phyloP scores from a whole-genome alignment of 2,329 filamentous ascomycete genomes.

The Alternaria viburni region DNA sequence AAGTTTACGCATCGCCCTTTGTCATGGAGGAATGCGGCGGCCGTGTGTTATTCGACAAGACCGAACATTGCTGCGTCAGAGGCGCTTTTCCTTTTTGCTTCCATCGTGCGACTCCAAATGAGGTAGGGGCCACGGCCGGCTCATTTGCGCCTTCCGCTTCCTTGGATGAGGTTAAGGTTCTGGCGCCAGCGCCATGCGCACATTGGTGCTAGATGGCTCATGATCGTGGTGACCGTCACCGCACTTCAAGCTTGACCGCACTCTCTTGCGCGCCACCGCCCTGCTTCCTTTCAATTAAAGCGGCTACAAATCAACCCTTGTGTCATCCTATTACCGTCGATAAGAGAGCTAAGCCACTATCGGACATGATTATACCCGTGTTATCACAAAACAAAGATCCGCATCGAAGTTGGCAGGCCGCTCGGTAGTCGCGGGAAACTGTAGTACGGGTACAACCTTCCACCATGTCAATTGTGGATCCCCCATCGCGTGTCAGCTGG shows the following conservation, averaged over 20 bases:
- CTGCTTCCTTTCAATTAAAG: constrained; percentile 14
- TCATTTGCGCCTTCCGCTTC: constrained; percentile 14
- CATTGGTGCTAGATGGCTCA: constrained; percentile 11
- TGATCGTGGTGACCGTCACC: constrained; percentile 6
- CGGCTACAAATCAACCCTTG: not conserved
- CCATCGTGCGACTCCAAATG: constrained; percentile 26
- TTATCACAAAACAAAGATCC: constrained; percentile 3
- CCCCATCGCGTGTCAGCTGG: constrained; percentile 38
- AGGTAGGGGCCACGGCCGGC: constrained; percentile 3
- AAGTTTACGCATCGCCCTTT: constrained; percentile 11
- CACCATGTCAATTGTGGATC: constrained; percentile 27
- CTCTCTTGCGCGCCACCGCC: constrained; percentile 23
- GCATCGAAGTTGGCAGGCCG: constrained; percentile 14
- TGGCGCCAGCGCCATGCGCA: constrained; percentile 21
- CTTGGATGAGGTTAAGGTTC: constrained; percentile 19
- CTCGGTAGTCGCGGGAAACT: constrained; percentile 36
- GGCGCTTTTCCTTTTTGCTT: constrained; percentile 14
- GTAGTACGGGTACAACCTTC: constrained; percentile 26
- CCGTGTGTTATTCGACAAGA: constrained; percentile 23
- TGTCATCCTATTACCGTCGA: not conserved
- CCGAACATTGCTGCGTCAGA: constrained; percentile 21
- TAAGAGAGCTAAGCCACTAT: not conserved
- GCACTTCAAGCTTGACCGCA: constrained; percentile 13
- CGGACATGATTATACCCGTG: not conserved
- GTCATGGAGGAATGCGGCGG: constrained; percentile 21